Conservation (phyloP, 1,284 basidiomycete genomes). For the Ceratobasidium sp. region DNA sequence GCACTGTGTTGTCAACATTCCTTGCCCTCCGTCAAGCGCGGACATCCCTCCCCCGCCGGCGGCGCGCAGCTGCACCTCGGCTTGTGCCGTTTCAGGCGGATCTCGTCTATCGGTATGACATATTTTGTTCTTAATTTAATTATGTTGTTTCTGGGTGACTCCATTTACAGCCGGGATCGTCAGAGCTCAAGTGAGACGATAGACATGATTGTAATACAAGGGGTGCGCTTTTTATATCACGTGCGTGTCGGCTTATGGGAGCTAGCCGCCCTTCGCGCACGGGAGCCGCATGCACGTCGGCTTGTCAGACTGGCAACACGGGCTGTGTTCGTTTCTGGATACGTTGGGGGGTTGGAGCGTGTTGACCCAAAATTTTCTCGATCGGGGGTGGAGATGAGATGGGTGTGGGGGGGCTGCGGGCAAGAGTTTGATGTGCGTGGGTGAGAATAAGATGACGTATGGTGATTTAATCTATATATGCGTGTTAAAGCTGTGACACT, state of each 20-base stretch:
- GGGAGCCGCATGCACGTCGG: neutral
- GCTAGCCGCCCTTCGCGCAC: neutral
- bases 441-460: neutral
- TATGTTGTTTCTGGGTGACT: neutral
- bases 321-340: constrained; percentile 10
- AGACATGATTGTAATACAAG: neutral
- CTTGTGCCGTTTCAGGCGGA: constrained; percentile 36
- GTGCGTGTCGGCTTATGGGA: neutral
- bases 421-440: neutral
- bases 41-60: neutral
- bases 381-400: constrained; percentile 7
- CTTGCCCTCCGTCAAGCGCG: neutral
- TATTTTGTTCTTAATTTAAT: neutral
- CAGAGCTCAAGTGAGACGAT: constrained; percentile 33
- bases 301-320: neutral
- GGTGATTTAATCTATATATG: neutral
- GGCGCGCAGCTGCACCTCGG: neutral
- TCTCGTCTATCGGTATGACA: constrained; percentile 10
- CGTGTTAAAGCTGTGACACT: constrained; percentile 8
- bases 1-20: neutral
- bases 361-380: neutral
- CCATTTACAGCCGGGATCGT: neutral
- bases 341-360: neutral
- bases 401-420: neutral
- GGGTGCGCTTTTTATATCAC: constrained; percentile 11